Conservation (phyloP, 108 stramenopile genomes). For the Skeletonema tropicum region DNA sequence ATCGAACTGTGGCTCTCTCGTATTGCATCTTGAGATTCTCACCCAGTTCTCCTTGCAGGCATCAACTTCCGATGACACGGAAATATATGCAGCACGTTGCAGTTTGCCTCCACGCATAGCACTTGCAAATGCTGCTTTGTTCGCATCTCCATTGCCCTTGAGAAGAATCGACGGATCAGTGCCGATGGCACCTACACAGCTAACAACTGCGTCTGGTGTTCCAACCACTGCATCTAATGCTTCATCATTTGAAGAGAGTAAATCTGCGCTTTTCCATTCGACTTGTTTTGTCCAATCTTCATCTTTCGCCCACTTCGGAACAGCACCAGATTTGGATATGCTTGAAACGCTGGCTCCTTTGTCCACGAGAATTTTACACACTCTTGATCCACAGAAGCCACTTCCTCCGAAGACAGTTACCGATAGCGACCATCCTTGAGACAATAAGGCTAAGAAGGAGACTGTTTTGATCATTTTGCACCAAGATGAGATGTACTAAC, state of each 20-base stretch:
- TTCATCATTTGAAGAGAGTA: constrained; percentile 25
- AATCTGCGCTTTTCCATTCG: constrained; percentile 46
- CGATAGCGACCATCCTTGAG: constrained; percentile 13
- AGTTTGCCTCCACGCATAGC: constrained; percentile 63
- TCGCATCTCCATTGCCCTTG: constrained; percentile 40
- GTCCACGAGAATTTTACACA: constrained; percentile 52
- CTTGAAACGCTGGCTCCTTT: constrained; percentile 49
- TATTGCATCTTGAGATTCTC: not conserved
- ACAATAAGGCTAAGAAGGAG: constrained; percentile 9
- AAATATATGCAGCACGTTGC: constrained; percentile 59
- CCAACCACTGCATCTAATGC: constrained; percentile 42
- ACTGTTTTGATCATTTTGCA: constrained; percentile 3
- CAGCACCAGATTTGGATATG: constrained; percentile 40
- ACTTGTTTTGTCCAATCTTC: constrained; percentile 50
- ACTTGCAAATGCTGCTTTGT: constrained; percentile 52
- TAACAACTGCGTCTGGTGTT: constrained; percentile 56
- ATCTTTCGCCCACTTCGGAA: constrained; percentile 49
- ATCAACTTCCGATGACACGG: constrained; percentile 69
- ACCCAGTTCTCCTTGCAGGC: constrained; percentile 54
- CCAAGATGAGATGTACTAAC: no score
- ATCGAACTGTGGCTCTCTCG: not conserved
- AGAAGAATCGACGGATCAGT: constrained; percentile 40
- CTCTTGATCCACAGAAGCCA: constrained; percentile 70
- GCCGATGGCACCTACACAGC: constrained; percentile 67
- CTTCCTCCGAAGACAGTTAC: constrained; percentile 71